Evolutionary conservation across 352 stramenopile genomes (phyloP).

Genomic region (Thraustochytrium sp.): DNA sequence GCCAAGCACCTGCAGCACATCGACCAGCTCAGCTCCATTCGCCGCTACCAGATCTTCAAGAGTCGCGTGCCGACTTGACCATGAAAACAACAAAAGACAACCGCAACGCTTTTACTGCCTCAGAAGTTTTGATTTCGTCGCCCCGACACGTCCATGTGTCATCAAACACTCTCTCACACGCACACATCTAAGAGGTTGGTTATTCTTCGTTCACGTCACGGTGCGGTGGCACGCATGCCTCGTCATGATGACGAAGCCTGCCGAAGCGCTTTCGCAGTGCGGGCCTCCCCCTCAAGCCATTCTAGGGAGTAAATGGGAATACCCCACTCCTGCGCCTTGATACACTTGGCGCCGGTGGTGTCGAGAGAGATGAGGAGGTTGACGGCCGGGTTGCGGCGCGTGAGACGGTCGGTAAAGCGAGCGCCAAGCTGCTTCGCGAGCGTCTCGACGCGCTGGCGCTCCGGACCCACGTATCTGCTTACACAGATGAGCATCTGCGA

Average conservation of each 20-base stretch:
- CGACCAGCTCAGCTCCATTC: constrained; percentile 25
- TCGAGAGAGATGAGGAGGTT: constrained; percentile 12
- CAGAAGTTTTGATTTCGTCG: no score
- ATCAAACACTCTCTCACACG: no score
- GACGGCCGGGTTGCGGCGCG: not conserved
- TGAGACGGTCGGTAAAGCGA: constrained; percentile 19
- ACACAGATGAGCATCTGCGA: constrained; percentile 14
- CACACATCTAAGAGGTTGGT: no score
- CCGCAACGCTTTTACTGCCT: no score
- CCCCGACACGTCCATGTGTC: no score
- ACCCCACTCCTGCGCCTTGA: not conserved
- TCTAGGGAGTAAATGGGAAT: constrained; percentile 21
- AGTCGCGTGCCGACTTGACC: constrained; percentile 12
- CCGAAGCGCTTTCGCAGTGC: not conserved
- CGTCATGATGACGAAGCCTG: not conserved
- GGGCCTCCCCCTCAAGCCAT: constrained; percentile 2
- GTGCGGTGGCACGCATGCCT: no score
- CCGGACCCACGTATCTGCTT: not conserved
- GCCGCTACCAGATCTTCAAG: constrained; percentile 42
- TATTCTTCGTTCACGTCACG: no score
- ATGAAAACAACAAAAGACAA: no score
- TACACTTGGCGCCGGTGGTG: not conserved
- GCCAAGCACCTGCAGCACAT: constrained; percentile 38
- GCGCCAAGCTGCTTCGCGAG: constrained; percentile 16
- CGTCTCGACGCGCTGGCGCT: not conserved